Conservation (phyloP, 345 rosid genomes). For the Dimocarpus longan region DNA sequence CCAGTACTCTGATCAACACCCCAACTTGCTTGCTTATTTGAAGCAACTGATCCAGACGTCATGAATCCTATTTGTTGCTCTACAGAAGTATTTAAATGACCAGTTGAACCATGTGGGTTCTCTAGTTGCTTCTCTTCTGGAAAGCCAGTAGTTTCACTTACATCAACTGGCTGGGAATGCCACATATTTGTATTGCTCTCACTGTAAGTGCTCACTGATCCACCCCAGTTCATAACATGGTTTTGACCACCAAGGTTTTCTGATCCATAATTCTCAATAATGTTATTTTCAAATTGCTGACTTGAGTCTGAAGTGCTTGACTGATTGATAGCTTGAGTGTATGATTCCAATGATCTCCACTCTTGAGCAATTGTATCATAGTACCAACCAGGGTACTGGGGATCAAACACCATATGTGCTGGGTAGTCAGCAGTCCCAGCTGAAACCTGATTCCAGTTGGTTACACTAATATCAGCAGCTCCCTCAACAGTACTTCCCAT, state of each 20-base stretch:
- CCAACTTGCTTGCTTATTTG: conserved; percentile 21
- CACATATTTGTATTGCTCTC: not conserved
- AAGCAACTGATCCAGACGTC: conserved; percentile 31
- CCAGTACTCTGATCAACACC: conserved; percentile 25
- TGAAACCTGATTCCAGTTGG: conserved; percentile 36
- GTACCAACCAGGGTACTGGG: conserved; percentile 50
- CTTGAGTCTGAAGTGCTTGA: conserved; percentile 19
- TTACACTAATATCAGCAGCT: conserved; percentile 25
- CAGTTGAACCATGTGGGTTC: conserved; percentile 6
- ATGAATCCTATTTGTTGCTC: conserved; percentile 24
- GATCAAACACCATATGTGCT: conserved; percentile 44
- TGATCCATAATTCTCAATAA: conserved; percentile 11
- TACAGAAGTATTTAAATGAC: conserved; percentile 13
- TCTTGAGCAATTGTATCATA: conserved; percentile 37
- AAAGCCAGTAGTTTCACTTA: conserved; percentile 22
- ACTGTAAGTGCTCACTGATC: not conserved
- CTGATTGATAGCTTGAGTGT: conserved; percentile 16
- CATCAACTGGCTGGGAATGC: conserved; percentile 3
- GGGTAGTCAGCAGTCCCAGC: conserved; percentile 35
- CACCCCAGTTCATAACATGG: conserved; percentile 7
- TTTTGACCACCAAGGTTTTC: not conserved
- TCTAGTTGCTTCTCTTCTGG: conserved; percentile 18
- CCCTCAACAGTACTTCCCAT: conserved; percentile 25
- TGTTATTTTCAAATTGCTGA: conserved; percentile 30
- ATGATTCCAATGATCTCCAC: conserved; percentile 40